A percentile compares a stretch with the other conserved stretches of the same genome.
phyloP scores from a whole-genome alignment of 2,329 filamentous ascomycete genomes.

The Hypomyces perniciosus region DNA sequence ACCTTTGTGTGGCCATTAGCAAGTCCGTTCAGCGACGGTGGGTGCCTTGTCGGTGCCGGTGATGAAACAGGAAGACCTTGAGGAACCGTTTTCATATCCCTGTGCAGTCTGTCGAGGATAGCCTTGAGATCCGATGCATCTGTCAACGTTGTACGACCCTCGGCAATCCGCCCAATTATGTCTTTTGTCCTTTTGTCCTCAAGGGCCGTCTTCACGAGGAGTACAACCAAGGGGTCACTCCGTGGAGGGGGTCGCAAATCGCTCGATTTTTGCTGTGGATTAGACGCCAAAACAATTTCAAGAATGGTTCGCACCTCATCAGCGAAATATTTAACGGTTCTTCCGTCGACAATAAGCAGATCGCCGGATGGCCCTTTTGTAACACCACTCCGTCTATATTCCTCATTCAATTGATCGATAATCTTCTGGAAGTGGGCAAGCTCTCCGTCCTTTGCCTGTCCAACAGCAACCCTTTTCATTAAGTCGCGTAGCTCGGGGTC shows the following conservation, averaged over 20 bases:
- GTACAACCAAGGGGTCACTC: slow-evolving; percentile 51
- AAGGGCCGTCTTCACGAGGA: slow-evolving; percentile 51
- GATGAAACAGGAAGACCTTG: slow-evolving; percentile 25
- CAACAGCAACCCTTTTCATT: slow-evolving; percentile 78
- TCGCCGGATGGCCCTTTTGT: slow-evolving; percentile 50
- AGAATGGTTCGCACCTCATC: slow-evolving; percentile 52
- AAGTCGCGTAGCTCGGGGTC: slow-evolving; percentile 68
- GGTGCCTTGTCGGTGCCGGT: slow-evolving; percentile 16
- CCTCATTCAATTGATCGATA: slow-evolving; percentile 68
- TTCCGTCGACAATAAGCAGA: slow-evolving; percentile 47
- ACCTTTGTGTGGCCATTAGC: slow-evolving; percentile 24
- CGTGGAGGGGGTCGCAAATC: slow-evolving; percentile 48
- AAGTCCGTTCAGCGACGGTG: slow-evolving; percentile 25
- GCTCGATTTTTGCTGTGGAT: slow-evolving; percentile 48
- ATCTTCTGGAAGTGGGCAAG: slow-evolving; percentile 72
- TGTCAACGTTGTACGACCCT: slow-evolving; percentile 43
- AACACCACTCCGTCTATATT: slow-evolving; percentile 47
- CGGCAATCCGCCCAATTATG: slow-evolving; percentile 49
- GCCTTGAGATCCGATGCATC: slow-evolving; percentile 51
- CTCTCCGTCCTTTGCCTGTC: slow-evolving; percentile 64
- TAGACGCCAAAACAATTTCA: slow-evolving; percentile 53
- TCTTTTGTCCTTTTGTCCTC: slow-evolving; percentile 45
- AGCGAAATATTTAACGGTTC: slow-evolving; percentile 54
- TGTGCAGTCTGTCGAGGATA: slow-evolving; percentile 43
- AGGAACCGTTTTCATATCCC: slow-evolving; percentile 33